phyloP scores from a whole-genome alignment of 2,329 filamentous ascomycete species.

The Xylariaceae sp. region DNA sequence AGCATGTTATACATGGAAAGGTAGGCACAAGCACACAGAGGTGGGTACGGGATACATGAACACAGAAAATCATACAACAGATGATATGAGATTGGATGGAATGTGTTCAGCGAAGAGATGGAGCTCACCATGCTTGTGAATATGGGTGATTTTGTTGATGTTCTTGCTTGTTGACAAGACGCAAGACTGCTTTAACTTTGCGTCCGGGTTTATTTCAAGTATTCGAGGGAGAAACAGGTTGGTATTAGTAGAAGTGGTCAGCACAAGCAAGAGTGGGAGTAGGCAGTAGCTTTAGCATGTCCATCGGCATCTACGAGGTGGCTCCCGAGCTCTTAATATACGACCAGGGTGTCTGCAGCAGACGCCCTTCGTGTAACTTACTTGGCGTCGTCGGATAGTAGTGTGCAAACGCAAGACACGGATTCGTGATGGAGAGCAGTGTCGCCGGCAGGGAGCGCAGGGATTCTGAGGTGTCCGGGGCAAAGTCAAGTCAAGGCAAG shows the following conservation, averaged over 20 bases:
- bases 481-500: conserved; percentile 2
- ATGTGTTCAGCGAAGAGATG: background rate
- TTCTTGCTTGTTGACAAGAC: conserved; percentile 20
- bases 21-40: background rate
- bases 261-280: background rate
- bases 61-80: background rate
- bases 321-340: conserved; percentile 17
- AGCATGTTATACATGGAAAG: conserved; percentile 15
- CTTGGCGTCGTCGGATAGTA: conserved; percentile 14
- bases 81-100: conserved; percentile 1
- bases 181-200: conserved; percentile 11
- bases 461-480: conserved; percentile 4
- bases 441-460: conserved; percentile 4
- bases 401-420: conserved; percentile 19
- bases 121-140: conserved; percentile 19
- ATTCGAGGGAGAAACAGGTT: background rate
- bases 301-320: conserved; percentile 5
- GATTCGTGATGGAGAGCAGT: conserved; percentile 3
- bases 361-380: conserved; percentile 20
- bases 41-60: background rate
- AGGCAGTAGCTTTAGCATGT: background rate
- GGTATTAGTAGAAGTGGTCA: background rate
- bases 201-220: conserved; percentile 11
- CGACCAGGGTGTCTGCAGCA: conserved; percentile 11
- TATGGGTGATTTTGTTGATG: background rate